Evolutionary conservation across 2,329 filamentous ascomycete genomes (phyloP).

Genomic region (Metarhizium brunneum): DNA sequence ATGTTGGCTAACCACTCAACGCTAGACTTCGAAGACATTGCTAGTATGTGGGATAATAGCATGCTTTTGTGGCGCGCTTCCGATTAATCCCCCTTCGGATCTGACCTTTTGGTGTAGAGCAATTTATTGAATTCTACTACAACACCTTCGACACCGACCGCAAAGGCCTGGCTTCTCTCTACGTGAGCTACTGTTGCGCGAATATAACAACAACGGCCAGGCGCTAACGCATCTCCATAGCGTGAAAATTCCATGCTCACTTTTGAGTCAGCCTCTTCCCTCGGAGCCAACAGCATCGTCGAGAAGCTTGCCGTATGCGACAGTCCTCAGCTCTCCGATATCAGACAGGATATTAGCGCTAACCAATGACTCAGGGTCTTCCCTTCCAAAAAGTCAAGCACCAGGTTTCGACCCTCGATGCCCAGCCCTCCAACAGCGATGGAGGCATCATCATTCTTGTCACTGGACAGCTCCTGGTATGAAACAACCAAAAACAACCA

Average conservation of each 20-base stretch:
- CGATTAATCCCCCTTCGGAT: not conserved
- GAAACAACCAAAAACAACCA: constrained; percentile 25
- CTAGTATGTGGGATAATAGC: constrained; percentile 28
- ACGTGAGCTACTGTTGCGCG: constrained; percentile 51
- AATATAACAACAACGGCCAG: too few relatives aligned
- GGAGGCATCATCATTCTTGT: constrained; percentile 79
- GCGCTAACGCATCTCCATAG: constrained; percentile 34
- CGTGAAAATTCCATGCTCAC: constrained; percentile 84
- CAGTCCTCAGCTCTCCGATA: not conserved
- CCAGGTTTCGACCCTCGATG: constrained; percentile 66
- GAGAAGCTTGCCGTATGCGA: constrained; percentile 69
- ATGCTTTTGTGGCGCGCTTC: constrained; percentile 2
- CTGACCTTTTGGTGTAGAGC: constrained; percentile 42
- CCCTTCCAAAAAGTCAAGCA: constrained; percentile 79
- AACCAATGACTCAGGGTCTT: constrained; percentile 44
- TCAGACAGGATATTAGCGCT: not conserved
- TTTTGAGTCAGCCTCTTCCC: constrained; percentile 64
- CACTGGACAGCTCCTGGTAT: constrained; percentile 75
- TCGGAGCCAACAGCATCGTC: constrained; percentile 58
- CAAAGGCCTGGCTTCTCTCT: constrained; percentile 56
- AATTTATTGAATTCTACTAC: constrained; percentile 91
- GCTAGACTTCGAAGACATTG: constrained; percentile 35
- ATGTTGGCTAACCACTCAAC: not conserved
- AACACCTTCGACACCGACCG: constrained; percentile 72
- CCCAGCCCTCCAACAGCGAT: constrained; percentile 59